phyloP scores from a whole-genome alignment of 768 basidiomycete genomes.

The Podaxis rugospora region DNA sequence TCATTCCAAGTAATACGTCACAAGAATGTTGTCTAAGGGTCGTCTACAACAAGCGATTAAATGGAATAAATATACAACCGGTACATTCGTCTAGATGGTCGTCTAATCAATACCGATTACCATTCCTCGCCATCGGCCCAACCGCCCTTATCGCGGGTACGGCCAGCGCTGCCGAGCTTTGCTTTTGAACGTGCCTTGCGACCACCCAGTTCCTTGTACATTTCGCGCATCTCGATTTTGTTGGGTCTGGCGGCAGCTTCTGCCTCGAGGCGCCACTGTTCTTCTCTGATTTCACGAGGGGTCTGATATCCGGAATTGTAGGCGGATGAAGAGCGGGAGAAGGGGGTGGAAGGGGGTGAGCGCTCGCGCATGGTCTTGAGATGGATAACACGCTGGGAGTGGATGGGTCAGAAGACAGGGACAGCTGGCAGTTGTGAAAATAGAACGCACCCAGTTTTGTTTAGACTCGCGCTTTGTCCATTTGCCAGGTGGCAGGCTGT shows the following conservation, averaged over 20 bases:
- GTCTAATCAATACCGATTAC: conserved; percentile 16
- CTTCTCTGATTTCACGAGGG: conserved; percentile 74
- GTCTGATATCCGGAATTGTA: conserved; percentile 65
- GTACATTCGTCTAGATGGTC: background rate
- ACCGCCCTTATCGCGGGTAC: conserved; percentile 74
- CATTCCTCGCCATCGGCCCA: conserved; percentile 43
- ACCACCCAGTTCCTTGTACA: conserved; percentile 88
- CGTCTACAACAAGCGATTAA: background rate
- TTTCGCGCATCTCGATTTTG: conserved; percentile 84
- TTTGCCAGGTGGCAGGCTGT: conserved; percentile 72
- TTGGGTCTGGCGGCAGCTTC: conserved; percentile 51
- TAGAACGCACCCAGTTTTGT: conserved; percentile 71
- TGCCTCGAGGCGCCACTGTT: conserved; percentile 61
- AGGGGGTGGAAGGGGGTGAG: conserved; percentile 29
- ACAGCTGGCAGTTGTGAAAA: background rate
- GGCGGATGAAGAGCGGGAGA: conserved; percentile 41
- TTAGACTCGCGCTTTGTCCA: conserved; percentile 96
- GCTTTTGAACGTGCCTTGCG: conserved; percentile 74
- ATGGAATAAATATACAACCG: background rate
- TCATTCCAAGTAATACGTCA: background rate
- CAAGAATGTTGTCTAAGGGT: background rate
- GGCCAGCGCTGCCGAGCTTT: conserved; percentile 63
- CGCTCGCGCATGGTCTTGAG: conserved; percentile 37
- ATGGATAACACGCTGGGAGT: conserved; percentile 47
- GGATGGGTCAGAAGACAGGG: background rate